Evolutionary conservation across 441 rosid genomes (phyloP), one percentile per base, ranked within the genome.

Genomic region (Biscutella laevigata): DNA sequence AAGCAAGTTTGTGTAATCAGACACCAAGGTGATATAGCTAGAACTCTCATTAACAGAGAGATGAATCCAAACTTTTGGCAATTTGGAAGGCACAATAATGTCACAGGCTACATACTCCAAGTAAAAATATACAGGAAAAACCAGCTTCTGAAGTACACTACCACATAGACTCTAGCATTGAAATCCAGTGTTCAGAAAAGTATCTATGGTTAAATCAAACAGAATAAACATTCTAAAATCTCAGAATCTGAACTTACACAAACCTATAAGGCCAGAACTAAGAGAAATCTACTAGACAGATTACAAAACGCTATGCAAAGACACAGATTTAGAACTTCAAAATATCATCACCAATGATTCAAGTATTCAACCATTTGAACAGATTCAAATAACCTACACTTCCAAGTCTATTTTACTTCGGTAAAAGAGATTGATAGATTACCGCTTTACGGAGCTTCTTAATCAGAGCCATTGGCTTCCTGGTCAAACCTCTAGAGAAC

Each of bases 361-460:
- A n/a, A n/a, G n/a, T 3, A 45, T 8, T 3, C 29, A 46, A 11
- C 11, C 17, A 49, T 12, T 0, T 0, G 38, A 48, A 22, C 9
- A 34, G n/a, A n/a, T n/a, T n/a, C n/a, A 22, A 2, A 22, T 13
- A 35, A 12, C 13, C 39, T 10, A 29, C n/a, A 11, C 37, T n/a
- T 33, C n/a, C 8, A 24, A 13, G 15, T 14, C 42, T 19, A 32
- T 6, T 9, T 2, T 9, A 43, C n/a, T 1, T 6, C 0, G 19
- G 29, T 11, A 21, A n/a, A 6, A 17, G 5, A 15, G 17, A 28
- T 13, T 12, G 20, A 8, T 72, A n/a, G n/a, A 22, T 22, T 77
- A 86, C 88, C 74, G 86, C 95, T 58, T 76, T 83, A 34, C 86
- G 82, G 0, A 86, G 84, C 74, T 86, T 86, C 79, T 83, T 86